Base-by-base conservation (phyloP, 352 stramenopile genomes). In the Phytopythium boreale region DNA sequence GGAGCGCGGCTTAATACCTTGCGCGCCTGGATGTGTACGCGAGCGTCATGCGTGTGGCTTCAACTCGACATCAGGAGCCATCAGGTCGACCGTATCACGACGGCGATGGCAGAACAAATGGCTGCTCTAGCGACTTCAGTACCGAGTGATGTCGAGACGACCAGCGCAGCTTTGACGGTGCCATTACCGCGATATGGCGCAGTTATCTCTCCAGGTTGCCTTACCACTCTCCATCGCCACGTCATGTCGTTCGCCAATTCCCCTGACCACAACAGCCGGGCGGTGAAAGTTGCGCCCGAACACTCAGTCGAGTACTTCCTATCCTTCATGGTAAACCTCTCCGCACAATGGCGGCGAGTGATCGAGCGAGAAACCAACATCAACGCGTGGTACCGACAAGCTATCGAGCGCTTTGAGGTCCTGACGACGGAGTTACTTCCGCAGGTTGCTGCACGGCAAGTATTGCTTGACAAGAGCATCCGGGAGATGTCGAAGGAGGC, bases 271-370 rank as follows among this genome's bases (percentile, higher is more conserved):
- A 62, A 51, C 1, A 2, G 26, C 6, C 11, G 31, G n/a, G 1
- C 7, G 2, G 41, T 3, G 1, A 1, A 0, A 5, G 34, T 62
- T 51, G 24, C 19, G 6, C 37, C 56, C 6, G 56, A 62, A 19
- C 56, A 62, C 24, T 52, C 37, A 1, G 19, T 75, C 14, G 39
- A 68, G 26, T 73, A 68, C 39, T 68, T 69, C 8, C 20, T 75
- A 10, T 75, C 71, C 6, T 77, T 77, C 11, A 60, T 72, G 43
- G 20, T 59, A 0, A 75, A 77, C 37, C 20, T 67, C 8, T 43
- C 51, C 0, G 39, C 24, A 12, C 22, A 62, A n/a, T 62, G 56
- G 56, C 39, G 14, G 11, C 17, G 17, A 6, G 19, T 46, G 15
- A 9, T 43, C 2, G 27, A n/a, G 20, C 17, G 27, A 15, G 39